Evolutionary conservation across 441 rosid genomes (phyloP).

Genomic region (Aleurites moluccanus): DNA sequence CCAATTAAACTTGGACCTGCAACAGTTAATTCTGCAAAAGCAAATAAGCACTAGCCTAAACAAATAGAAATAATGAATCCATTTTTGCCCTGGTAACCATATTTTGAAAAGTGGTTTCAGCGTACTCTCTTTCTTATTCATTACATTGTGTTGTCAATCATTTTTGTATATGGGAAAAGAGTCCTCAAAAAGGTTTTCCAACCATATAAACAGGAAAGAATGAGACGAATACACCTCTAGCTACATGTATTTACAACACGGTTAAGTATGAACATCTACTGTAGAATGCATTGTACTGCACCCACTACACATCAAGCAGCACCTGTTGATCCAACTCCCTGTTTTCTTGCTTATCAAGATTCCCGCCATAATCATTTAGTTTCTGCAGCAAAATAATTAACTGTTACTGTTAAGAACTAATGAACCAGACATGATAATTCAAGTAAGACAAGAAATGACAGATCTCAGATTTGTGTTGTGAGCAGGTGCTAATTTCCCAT

Average conservation of each 20-base stretch:
- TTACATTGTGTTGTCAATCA: conserved; percentile 15
- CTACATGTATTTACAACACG: conserved; percentile 36
- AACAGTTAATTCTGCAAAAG: background rate
- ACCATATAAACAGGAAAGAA: conserved; percentile 60
- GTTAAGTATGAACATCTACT: conserved; percentile 20
- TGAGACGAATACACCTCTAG: conserved; percentile 42
- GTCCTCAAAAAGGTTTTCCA: conserved; percentile 28
- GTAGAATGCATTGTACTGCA: conserved; percentile 1
- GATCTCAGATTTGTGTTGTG: background rate
- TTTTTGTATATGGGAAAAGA: conserved; percentile 12
- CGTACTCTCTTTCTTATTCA: conserved; percentile 21
- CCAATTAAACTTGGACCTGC: background rate
- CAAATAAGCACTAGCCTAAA: background rate
- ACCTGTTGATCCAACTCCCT: conserved; percentile 37
- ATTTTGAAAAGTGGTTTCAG: conserved; percentile 6
- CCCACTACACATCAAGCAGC: conserved; percentile 40
- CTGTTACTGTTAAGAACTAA: background rate
- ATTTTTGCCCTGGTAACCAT: background rate
- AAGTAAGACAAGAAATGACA: background rate
- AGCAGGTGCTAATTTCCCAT: background rate
- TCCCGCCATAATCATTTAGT: conserved; percentile 33
- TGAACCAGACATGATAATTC: background rate
- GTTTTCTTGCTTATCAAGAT: conserved; percentile 32
- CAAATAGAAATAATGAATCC: background rate
- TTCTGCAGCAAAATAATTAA: conserved; percentile 34